Base-by-base conservation (phyloP, 2,329 filamentous ascomycete species). In the Bipolaris oryzae region DNA sequence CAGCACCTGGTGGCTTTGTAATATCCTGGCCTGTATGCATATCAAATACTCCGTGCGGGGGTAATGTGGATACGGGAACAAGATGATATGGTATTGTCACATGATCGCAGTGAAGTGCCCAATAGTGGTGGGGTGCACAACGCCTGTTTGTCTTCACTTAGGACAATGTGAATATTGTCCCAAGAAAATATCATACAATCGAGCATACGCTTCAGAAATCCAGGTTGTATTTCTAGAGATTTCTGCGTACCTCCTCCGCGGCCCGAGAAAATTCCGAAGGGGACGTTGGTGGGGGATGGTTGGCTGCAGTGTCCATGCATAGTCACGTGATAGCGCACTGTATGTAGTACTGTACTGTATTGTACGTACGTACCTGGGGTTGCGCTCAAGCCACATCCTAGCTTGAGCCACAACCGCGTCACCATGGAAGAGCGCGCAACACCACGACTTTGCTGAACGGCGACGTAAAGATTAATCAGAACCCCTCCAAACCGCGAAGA, bases 371-470 rank as follows among this genome's bases (percentile, higher is more conserved):
- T 28, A 11, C 13, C 39, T 33, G 28, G 25, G 28, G 48, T 43
- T 31, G 49, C 54, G 54, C 54, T 56, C 48, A 44, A 57, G 54
- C 49, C 49, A 57, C 43, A 43, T 48, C 49, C 51, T 28, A 35
- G 16, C 21, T 18, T 13, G 6, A 34, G 28, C 54, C n/a, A 43
- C 49, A 23, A 53, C 54, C 43, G 49, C 54, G 50, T 57, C 54
- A 44, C 46, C 38, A 57, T 57, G 54, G 43, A 57, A 37, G 49
- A 53, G 25, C 21, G 23, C 46, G 50, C 38, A 16, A 28, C 37
- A 48, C 43, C 15, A 21, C 54, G 16, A 56, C 49, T 7, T 48
- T 9, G 7, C 4, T 41, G 11, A 35, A 15, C 11, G 16, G 37
- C 42, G 2, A 18, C 28, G 1, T 35, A 15, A 33, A 23, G 28